Conservation (phyloP, 495 filamentous ascomycete genomes). For the Copromyces sp. region DNA sequence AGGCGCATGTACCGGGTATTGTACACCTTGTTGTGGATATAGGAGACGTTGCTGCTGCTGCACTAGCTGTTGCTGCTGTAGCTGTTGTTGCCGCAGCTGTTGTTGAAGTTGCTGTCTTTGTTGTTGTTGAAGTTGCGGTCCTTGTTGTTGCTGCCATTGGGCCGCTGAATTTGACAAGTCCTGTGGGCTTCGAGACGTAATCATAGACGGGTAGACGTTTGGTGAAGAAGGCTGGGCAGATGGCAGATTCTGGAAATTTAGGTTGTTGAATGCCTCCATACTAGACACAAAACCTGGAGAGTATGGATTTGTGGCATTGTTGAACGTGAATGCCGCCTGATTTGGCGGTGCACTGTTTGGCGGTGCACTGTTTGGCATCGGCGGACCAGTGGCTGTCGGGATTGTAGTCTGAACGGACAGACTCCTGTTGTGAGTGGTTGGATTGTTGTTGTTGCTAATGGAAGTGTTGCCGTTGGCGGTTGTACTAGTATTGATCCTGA, state of each 20-base stretch:
- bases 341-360: not conserved
- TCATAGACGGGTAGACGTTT: not conserved
- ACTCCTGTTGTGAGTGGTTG: not conserved
- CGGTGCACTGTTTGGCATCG: not conserved
- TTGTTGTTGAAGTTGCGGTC: slow-evolving; percentile 4
- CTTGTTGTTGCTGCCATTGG: slow-evolving; percentile 12
- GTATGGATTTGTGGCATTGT: not conserved
- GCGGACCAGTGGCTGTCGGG: not conserved
- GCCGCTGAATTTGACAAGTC: not conserved
- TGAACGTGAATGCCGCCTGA: not conserved
- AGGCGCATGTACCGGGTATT: not conserved
- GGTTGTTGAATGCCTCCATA: not conserved
- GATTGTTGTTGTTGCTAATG: not conserved
- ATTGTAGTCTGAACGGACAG: not conserved
- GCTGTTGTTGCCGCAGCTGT: slow-evolving; percentile 15
- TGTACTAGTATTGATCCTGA: not conserved
- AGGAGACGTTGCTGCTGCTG: slow-evolving; percentile 4
- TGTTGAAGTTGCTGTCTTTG: slow-evolving; percentile 33
- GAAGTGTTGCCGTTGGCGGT: not conserved
- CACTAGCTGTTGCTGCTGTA: slow-evolving; percentile 7
- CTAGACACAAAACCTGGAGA: not conserved
- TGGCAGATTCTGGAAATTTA: not conserved
- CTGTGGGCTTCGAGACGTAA: not conserved
- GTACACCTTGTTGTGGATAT: not conserved
- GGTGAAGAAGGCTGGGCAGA: not conserved